These are phyloP conservation scores for Cutaneotrichosporon sp. DNA, from an alignment of 1,284 basidiomycete genomes.

Conservation along the genomic window DNA sequence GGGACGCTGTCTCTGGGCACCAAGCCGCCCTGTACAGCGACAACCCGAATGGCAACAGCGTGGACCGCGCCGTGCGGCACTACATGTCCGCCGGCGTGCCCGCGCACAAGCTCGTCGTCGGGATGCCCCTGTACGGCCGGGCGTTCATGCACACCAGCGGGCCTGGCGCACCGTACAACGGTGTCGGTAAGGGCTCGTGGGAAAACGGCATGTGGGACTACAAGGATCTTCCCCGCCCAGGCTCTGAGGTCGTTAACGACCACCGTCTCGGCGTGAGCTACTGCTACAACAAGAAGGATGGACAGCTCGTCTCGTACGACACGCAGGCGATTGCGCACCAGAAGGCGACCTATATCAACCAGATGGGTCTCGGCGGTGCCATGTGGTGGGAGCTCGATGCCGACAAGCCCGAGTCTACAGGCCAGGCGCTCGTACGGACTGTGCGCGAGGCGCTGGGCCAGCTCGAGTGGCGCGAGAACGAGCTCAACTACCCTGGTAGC, in stretches of 20 bases:
- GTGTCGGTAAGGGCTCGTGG: conserved; percentile 59
- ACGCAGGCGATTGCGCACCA: conserved; percentile 63
- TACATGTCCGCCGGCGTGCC: conserved; percentile 66
- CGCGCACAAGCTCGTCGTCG: conserved; percentile 69
- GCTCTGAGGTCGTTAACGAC: conserved; percentile 65
- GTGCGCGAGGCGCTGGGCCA: conserved; percentile 33
- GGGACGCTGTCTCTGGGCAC: conserved; percentile 59
- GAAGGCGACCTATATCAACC: conserved; percentile 71
- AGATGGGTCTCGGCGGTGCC: conserved; percentile 62
- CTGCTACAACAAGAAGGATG: conserved; percentile 59
- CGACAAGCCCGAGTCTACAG: conserved; percentile 31
- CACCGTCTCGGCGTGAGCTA: conserved; percentile 67
- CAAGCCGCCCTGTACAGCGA: conserved; percentile 69
- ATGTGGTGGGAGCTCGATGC: conserved; percentile 68
- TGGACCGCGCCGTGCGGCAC: conserved; percentile 64
- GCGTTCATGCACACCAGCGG: conserved; percentile 75
- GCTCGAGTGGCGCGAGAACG: conserved; percentile 35
- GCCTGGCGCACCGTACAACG: conserved; percentile 62
- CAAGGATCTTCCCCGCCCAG: conserved; percentile 64
- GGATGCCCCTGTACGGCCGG: conserved; percentile 79
- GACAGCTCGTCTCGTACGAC: conserved; percentile 70
- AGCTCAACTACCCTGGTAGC: conserved; percentile 39
- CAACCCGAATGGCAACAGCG: conserved; percentile 54
- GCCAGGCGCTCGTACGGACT: conserved; percentile 30
- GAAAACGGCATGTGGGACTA: conserved; percentile 57